phyloP scores from a whole-genome alignment of 129 eudicot species.

The Chrysanthemum lavandulifolium region DNA sequence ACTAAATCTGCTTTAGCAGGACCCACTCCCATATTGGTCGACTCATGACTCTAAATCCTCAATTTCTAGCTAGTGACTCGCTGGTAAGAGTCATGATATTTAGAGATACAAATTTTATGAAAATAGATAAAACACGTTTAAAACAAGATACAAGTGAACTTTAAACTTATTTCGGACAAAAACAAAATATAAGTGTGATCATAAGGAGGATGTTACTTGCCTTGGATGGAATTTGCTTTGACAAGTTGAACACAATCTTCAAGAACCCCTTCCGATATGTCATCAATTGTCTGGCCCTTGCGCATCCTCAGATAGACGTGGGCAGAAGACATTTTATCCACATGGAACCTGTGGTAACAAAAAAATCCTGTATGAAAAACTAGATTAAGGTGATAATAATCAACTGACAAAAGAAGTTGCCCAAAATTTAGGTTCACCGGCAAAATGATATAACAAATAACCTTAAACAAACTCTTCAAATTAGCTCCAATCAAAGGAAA shows the following conservation, averaged over 20 bases:
- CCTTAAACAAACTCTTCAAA: too few species aligned
- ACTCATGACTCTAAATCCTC: too few species aligned
- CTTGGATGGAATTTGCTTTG: conserved; percentile 99
- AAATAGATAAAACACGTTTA: too few species aligned
- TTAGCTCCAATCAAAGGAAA: too few species aligned
- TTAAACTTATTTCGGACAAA: too few species aligned
- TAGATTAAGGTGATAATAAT: conserved; percentile 32
- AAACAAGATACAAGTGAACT: too few species aligned
- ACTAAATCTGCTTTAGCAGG: too few species aligned
- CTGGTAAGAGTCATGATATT: too few species aligned
- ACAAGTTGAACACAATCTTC: conserved; percentile 98
- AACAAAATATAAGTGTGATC: too few species aligned
- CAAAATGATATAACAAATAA: background rate
- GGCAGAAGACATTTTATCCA: conserved; percentile 99
- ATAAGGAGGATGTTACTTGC: conserved; percentile 23
- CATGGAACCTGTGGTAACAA: conserved; percentile 80
- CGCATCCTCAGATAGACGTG: conserved; percentile 91
- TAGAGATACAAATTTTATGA: too few species aligned
- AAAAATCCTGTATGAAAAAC: conserved; percentile 43
- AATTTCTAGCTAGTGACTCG: too few species aligned
- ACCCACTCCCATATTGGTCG: too few species aligned
- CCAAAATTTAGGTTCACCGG: background rate
- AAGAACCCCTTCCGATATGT: conserved; percentile 83
- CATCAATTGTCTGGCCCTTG: conserved; percentile 87
- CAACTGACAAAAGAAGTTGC: background rate